These are phyloP conservation scores for Tilletia horrida DNA, from an alignment of 1,284 basidiomycete species.

Conservation along the genomic window DNA sequence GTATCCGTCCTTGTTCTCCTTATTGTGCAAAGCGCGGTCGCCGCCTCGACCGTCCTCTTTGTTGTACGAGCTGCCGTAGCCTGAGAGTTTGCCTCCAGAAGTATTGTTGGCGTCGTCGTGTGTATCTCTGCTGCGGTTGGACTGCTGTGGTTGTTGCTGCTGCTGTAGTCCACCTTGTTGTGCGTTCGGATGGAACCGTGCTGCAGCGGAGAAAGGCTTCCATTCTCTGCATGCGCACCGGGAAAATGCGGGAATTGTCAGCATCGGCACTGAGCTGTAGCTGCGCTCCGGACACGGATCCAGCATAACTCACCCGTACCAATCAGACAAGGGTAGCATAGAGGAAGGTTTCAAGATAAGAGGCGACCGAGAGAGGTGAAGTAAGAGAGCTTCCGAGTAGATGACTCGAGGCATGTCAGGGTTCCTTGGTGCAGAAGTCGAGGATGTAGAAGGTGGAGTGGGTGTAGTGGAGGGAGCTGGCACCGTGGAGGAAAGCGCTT, in stretches of 20 bases:
- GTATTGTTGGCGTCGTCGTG: background rate
- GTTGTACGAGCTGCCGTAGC: too few species aligned
- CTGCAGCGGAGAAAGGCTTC: slow-evolving; percentile 1
- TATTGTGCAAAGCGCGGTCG: too few species aligned
- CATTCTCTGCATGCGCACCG: background rate
- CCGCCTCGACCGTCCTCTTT: too few species aligned
- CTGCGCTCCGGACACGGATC: background rate
- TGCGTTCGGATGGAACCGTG: slow-evolving; percentile 6
- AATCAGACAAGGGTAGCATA: slow-evolving; percentile 5
- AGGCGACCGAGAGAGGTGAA: slow-evolving; percentile 15
- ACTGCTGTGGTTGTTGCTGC: background rate
- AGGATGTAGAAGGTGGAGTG: too few species aligned
- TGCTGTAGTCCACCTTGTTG: background rate
- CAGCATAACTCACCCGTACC: slow-evolving; percentile 3
- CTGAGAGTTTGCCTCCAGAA: background rate
- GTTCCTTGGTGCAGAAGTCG: too few species aligned
- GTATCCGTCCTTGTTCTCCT: too few species aligned
- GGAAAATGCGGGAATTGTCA: too few species aligned
- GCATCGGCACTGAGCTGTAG: too few species aligned
- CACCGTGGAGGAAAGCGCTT: too few species aligned
- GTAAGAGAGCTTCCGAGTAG: slow-evolving; percentile 3
- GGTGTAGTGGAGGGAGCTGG: too few species aligned
- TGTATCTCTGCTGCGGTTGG: background rate
- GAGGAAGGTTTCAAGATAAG: background rate
- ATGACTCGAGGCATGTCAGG: background rate